These are phyloP conservation scores for Amphicarpaea edgeworthii DNA, from an alignment of 306 rosid genomes.

Conservation along the genomic window DNA sequence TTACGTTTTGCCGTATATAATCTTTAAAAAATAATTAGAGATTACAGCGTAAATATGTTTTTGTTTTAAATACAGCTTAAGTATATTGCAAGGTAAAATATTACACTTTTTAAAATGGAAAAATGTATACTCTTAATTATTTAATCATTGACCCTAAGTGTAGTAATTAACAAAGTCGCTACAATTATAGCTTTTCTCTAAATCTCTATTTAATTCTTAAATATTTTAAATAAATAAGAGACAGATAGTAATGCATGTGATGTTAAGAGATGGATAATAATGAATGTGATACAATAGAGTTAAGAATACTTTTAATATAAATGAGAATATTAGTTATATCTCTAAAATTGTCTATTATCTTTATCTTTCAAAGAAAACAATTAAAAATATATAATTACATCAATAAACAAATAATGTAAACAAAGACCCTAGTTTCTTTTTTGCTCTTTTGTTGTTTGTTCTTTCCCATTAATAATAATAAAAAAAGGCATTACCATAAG, in stretches of 20 bases:
- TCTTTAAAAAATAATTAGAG: no score
- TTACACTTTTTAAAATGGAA: neutral
- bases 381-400: neutral
- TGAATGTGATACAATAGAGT: neutral
- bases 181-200: neutral
- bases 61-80: no score
- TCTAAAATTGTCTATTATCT: neutral
- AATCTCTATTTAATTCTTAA: neutral
- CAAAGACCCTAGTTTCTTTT: no score
- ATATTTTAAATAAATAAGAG: neutral
- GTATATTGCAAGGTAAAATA: neutral
- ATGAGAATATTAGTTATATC: neutral
- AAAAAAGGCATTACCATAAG: neutral
- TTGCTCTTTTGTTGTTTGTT: no score
- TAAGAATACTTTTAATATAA: neutral
- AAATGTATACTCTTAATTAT: neutral
- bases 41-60: no score
- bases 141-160: neutral
- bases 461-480: no score
- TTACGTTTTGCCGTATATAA: neutral
- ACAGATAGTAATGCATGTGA: neutral
- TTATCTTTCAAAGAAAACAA: neutral
- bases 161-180: neutral
- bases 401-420: neutral
- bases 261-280: neutral